Conservation (phyloP, 2,329 filamentous ascomycete genomes). For the Orbilia brochopaga region DNA sequence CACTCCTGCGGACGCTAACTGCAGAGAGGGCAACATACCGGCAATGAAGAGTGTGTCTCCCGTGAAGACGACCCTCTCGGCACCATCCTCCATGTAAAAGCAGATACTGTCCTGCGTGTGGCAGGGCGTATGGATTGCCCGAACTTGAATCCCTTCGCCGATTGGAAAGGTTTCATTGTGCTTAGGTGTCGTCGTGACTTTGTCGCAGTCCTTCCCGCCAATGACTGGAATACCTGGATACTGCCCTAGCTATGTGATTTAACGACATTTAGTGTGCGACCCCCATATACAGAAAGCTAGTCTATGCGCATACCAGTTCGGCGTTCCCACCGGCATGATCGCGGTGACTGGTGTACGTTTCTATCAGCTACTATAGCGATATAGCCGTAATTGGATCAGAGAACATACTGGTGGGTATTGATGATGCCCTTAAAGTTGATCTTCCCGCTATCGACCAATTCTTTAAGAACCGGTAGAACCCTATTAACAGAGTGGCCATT, state of each 20-base stretch:
- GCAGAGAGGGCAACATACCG: constrained; percentile 67
- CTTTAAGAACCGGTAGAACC: constrained; percentile 71
- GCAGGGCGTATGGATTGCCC: constrained; percentile 91
- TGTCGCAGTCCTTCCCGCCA: constrained; percentile 83
- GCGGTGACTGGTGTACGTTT: constrained; percentile 70
- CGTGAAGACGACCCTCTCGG: constrained; percentile 83
- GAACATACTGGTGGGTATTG: constrained; percentile 90
- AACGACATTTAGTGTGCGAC: not conserved
- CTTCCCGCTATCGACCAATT: constrained; percentile 71
- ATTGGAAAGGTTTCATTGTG: constrained; percentile 81
- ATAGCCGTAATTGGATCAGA: not conserved
- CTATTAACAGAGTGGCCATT: constrained; percentile 57
- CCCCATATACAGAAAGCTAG: not conserved
- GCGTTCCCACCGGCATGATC: constrained; percentile 94
- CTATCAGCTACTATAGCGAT: not conserved
- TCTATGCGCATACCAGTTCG: constrained; percentile 67
- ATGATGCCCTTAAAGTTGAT: constrained; percentile 88
- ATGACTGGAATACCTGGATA: constrained; percentile 75
- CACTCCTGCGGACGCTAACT: too few relatives aligned
- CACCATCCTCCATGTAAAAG: constrained; percentile 79
- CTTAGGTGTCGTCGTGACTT: constrained; percentile 76
- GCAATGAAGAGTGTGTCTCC: constrained; percentile 96
- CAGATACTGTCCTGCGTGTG: constrained; percentile 99
- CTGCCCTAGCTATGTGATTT: constrained; percentile 62
- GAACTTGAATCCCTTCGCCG: constrained; percentile 78